phyloP scores from a whole-genome alignment of 108 stramenopile species.

The Pseudonitzschia delicatissima region DNA sequence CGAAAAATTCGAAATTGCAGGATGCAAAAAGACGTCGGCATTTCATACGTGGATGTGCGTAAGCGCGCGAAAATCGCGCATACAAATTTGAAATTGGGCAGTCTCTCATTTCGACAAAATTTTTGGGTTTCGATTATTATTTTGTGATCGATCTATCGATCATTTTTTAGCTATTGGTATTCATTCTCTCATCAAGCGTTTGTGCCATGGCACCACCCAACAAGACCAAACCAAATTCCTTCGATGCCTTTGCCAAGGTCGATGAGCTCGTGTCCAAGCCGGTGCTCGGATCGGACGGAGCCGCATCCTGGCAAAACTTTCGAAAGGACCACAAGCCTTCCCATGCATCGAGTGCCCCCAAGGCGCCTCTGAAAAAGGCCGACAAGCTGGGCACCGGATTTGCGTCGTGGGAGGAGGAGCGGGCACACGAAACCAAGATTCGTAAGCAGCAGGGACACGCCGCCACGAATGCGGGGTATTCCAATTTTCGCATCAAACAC shows the following conservation, averaged over 20 bases:
- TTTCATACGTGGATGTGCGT: too few species aligned
- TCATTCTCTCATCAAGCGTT: too few species aligned
- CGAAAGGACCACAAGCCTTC: constrained; percentile 27
- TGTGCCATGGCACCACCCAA: not conserved
- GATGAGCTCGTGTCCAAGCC: constrained; percentile 78
- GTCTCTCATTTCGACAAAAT: too few species aligned
- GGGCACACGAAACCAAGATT: constrained; percentile 51
- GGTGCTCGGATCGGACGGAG: constrained; percentile 77
- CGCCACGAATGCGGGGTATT: constrained; percentile 53
- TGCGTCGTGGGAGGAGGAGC: constrained; percentile 66
- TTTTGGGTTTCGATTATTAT: too few species aligned
- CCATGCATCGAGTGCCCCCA: constrained; percentile 47
- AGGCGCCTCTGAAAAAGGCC: constrained; percentile 64
- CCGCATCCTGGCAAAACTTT: constrained; percentile 77
- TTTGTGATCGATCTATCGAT: too few species aligned
- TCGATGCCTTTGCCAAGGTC: constrained; percentile 70
- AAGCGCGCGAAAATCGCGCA: too few species aligned
- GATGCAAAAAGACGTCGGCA: too few species aligned
- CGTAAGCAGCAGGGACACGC: constrained; percentile 60
- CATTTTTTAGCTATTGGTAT: too few species aligned
- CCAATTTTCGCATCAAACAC: constrained; percentile 54
- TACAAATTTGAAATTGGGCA: too few species aligned
- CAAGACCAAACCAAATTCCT: constrained; percentile 14
- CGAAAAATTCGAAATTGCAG: too few species aligned
- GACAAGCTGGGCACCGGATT: constrained; percentile 67